phyloP scores from a whole-genome alignment of 192 early-diverging fungal genomes.

The Coemansia sp. region DNA sequence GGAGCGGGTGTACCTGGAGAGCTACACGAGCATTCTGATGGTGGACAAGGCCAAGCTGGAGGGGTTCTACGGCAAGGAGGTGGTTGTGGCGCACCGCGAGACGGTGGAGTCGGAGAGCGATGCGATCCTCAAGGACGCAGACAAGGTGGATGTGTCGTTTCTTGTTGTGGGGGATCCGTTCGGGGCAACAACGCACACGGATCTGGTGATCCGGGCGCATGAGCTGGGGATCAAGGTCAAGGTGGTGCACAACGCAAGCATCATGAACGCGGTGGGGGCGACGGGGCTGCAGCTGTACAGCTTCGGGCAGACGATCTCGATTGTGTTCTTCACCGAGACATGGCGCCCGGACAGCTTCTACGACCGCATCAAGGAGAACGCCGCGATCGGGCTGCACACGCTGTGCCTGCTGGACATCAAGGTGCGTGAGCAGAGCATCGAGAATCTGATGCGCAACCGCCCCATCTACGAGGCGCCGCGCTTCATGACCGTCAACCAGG shows the following conservation, averaged over 20 bases:
- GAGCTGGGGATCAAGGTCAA: conserved; percentile 83
- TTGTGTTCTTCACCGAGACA: conserved; percentile 94
- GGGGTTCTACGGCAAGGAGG: conserved; percentile 81
- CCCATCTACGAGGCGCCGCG: conserved; percentile 97
- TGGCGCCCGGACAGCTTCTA: conserved; percentile 99
- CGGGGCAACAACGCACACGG: conserved; percentile 96
- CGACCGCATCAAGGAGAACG: conserved; percentile 87
- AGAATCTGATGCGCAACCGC: conserved; percentile 92
- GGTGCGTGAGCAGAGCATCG: conserved; percentile 94
- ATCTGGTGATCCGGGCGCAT: conserved; percentile 90
- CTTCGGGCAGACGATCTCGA: conserved; percentile 98
- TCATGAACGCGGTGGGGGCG: conserved; percentile 97
- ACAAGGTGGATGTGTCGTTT: conserved; percentile 88
- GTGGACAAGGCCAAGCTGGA: conserved; percentile 71
- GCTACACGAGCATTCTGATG: conserved; percentile 93
- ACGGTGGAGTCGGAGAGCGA: conserved; percentile 94
- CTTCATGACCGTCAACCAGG: conserved; percentile 95
- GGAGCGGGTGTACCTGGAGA: conserved; percentile 90
- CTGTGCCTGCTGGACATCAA: conserved; percentile 97
- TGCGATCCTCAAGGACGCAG: conserved; percentile 83
- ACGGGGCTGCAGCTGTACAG: conserved; percentile 96
- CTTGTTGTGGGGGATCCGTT: conserved; percentile 98
- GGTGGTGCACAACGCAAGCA: conserved; percentile 98
- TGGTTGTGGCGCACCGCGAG: conserved; percentile 93
- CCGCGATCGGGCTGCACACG: conserved; percentile 84